Evolutionary conservation across 1,139 yeast genomes (phyloP), one percentile per base, ranked within the genome.

Genomic region (Nakaseomyces bracarensis): DNA sequence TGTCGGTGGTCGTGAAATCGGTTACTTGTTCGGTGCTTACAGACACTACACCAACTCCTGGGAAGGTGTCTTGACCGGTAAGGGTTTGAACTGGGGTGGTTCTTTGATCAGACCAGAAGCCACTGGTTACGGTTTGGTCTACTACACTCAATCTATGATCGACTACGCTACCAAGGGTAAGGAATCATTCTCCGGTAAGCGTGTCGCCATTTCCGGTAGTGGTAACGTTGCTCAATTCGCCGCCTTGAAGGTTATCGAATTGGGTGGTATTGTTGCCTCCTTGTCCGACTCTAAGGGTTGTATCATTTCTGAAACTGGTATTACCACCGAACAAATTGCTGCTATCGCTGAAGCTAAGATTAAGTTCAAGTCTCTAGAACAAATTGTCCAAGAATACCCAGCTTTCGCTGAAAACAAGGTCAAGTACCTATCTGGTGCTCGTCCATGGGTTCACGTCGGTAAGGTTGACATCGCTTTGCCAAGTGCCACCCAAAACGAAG

Each of bases 181-280:
- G 69, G 96, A 87, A 72, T 65, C 87, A 47, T 83, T 91, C 71
- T 68, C 75, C 55, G 96, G 95, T 67, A 91, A 91, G 77, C 79
- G 83, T 64, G 97, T 91, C 55, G 93, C 95, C 61, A 79, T 91
- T 62, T 87, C 96, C 46, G 98, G 98, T 66, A 81, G 96, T 52
- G 98, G 98, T 72, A 91, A 91, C 70, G 98, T 91, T 66, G 98
- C 98, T 49, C 98, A 91, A 75, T 91, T 76, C 71, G 98, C 98
- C 61, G 98, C 97, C 46, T 77, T 89, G 67, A 91, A 91, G 78
- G 95, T 83, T 52, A 86, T 89, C 52, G 96, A 91, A 74, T 79
- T 91, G 60, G 98, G 98, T 57, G 96, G 95, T 63, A 81, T 77
- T 51, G 97, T 91, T 60, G 84, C 87, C 43, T 85, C 96, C 37